Conservation (phyloP, 2,329 filamentous ascomycete genomes). For the Diaporthe vexans region DNA sequence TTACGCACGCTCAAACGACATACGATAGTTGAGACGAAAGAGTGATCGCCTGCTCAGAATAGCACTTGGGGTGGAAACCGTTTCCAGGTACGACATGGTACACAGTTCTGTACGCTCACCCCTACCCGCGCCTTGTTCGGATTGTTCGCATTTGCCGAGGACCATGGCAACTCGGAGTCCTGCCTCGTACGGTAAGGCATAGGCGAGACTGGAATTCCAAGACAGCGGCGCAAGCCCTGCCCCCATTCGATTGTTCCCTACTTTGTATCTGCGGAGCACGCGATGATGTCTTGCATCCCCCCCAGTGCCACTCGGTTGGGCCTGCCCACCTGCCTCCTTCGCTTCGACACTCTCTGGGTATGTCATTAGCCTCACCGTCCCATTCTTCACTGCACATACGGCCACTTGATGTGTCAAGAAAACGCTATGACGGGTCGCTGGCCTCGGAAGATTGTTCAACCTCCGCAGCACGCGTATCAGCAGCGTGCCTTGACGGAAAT, state of each 20-base stretch:
- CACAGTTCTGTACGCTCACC: conserved; percentile 5
- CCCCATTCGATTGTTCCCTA: conserved; percentile 4
- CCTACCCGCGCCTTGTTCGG: conserved; percentile 27
- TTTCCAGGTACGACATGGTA: not conserved
- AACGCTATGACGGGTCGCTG: conserved; percentile 15
- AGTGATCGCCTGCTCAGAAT: conserved; percentile 25
- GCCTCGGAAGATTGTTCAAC: conserved; percentile 22
- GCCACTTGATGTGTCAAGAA: conserved; percentile 8
- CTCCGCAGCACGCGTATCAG: conserved; percentile 3
- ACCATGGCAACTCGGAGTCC: conserved; percentile 7
- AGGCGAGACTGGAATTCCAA: conserved; percentile 7
- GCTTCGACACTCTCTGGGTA: not conserved
- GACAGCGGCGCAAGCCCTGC: conserved; percentile 21
- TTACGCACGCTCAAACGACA: conserved; percentile 24
- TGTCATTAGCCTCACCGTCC: conserved; percentile 21
- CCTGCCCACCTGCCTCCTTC: conserved; percentile 30
- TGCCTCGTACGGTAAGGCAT: conserved; percentile 33
- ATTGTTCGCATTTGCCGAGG: conserved; percentile 20
- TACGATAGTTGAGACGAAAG: conserved; percentile 30
- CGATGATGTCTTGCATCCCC: conserved; percentile 25
- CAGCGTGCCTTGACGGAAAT: conserved; percentile 3
- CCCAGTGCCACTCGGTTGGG: conserved; percentile 29
- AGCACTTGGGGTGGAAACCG: conserved; percentile 26
- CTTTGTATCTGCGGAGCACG: conserved; percentile 22
- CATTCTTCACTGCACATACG: not conserved